These are phyloP conservation scores for Trametes sp. DNA, from an alignment of 1,284 basidiomycete species.

Conservation along the genomic window DNA sequence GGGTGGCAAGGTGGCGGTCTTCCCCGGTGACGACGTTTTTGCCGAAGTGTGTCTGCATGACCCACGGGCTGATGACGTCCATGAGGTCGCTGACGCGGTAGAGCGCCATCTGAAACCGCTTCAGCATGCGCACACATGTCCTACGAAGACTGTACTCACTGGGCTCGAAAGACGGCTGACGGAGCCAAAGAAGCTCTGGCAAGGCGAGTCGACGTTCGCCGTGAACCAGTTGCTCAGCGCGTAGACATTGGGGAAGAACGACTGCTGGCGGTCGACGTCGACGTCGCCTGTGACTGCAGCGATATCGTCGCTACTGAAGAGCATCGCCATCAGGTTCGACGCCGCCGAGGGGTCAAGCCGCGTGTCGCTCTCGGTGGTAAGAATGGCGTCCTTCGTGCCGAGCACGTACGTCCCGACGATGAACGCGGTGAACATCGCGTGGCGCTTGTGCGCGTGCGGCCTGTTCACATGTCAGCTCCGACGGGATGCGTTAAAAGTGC, in stretches of 20 bases:
- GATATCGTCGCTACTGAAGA: constrained; percentile 27
- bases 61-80: constrained; percentile 35
- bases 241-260: constrained; percentile 35
- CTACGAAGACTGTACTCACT: constrained; percentile 5
- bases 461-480: constrained; percentile 4
- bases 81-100: constrained; percentile 35
- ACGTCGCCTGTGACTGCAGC: constrained; percentile 37
- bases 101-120: constrained; percentile 24
- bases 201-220: constrained; percentile 36
- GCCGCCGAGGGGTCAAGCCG: constrained; percentile 29
- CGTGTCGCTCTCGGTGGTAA: constrained; percentile 37
- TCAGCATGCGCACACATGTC: background rate
- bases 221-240: constrained; percentile 36
- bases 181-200: constrained; percentile 35
- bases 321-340: constrained; percentile 31
- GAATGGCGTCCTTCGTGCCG: constrained; percentile 35
- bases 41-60: constrained; percentile 33
- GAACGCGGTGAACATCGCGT: constrained; percentile 38
- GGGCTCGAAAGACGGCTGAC: constrained; percentile 36
- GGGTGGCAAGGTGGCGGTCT: constrained; percentile 32
- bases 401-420: constrained; percentile 32
- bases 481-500: too few species aligned
- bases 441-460: constrained; percentile 36
- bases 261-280: constrained; percentile 33
- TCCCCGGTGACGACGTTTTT: constrained; percentile 36